Conservation (phyloP, 1,139 yeast genomes). For the Pichia sp. region DNA sequence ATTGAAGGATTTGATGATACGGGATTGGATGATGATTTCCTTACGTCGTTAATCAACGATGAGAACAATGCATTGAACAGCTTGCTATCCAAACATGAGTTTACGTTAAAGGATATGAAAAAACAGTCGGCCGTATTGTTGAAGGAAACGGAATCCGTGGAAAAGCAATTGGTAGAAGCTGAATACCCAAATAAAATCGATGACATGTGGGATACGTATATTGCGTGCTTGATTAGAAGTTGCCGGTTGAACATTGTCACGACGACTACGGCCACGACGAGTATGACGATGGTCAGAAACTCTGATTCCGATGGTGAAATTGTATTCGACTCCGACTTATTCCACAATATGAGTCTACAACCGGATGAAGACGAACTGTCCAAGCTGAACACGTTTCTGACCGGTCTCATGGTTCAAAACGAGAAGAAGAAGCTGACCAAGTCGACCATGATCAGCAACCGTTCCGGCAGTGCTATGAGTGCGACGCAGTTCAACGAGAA, state of each 20-base stretch:
- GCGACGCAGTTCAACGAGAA: background rate
- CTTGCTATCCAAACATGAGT: constrained; percentile 16
- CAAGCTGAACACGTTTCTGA: background rate
- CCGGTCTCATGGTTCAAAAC: background rate
- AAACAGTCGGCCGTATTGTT: constrained; percentile 42
- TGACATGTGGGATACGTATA: constrained; percentile 16
- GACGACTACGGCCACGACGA: background rate
- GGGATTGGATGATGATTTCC: constrained; percentile 37
- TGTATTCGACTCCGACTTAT: constrained; percentile 1
- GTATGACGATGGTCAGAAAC: background rate
- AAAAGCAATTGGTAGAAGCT: constrained; percentile 35
- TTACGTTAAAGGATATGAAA: constrained; percentile 45
- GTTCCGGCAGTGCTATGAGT: background rate
- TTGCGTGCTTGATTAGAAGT: constrained; percentile 28
- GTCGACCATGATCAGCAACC: background rate
- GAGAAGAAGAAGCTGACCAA: background rate
- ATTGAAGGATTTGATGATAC: constrained; percentile 44
- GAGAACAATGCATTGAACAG: constrained; percentile 28
- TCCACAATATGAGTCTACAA: constrained; percentile 2
- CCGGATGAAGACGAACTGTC: background rate
- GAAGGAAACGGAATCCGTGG: constrained; percentile 37
- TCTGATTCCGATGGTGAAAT: background rate
- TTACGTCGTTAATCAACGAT: constrained; percentile 32
- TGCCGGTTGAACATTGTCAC: background rate
- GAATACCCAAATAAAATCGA: constrained; percentile 41